phyloP scores from a whole-genome alignment of 139 green algal species.

The Choricystis sp. region DNA sequence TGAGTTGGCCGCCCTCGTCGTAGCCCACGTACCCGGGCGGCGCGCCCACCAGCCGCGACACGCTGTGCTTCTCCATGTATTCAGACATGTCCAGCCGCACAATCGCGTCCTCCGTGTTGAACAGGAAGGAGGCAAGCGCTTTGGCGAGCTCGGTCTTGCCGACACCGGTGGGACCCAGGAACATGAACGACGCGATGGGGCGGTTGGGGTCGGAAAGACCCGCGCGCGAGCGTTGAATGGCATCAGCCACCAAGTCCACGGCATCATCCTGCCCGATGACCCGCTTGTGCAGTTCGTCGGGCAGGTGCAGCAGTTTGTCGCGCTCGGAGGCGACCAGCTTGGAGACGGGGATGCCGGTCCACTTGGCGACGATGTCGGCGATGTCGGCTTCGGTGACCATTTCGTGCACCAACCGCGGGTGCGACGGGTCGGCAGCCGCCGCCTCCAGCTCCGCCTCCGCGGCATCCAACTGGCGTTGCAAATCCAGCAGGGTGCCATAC shows the following conservation, averaged over 20 bases:
- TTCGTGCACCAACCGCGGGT: slow-evolving; percentile 67
- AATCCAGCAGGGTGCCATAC: slow-evolving; percentile 82
- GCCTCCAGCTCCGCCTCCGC: slow-evolving; percentile 40
- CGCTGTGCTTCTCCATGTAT: slow-evolving; percentile 89
- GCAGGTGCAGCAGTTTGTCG: slow-evolving; percentile 86
- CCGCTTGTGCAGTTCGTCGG: slow-evolving; percentile 75
- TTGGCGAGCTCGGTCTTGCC: slow-evolving; percentile 98
- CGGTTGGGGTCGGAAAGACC: slow-evolving; percentile 82
- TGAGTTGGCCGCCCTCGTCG: slow-evolving; percentile 93
- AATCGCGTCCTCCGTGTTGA: slow-evolving; percentile 32
- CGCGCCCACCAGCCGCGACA: slow-evolving; percentile 71
- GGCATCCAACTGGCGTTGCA: slow-evolving; percentile 69
- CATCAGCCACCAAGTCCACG: slow-evolving; percentile 70
- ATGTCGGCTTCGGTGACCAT: slow-evolving; percentile 94
- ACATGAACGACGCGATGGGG: slow-evolving; percentile 96
- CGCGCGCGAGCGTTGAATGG: slow-evolving; percentile 81
- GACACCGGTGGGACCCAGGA: slow-evolving; percentile 93
- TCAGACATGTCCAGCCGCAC: slow-evolving; percentile 97
- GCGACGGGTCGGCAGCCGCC: background rate
- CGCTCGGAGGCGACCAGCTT: slow-evolving; percentile 63
- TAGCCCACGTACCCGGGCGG: slow-evolving; percentile 93
- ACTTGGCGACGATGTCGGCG: slow-evolving; percentile 81
- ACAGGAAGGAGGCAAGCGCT: slow-evolving; percentile 62
- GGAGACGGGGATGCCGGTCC: slow-evolving; percentile 80
- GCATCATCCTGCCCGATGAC: slow-evolving; percentile 79